These are phyloP conservation scores for Begonia peltatifolia DNA, from an alignment of 306 rosid genomes.

Conservation along the genomic window DNA sequence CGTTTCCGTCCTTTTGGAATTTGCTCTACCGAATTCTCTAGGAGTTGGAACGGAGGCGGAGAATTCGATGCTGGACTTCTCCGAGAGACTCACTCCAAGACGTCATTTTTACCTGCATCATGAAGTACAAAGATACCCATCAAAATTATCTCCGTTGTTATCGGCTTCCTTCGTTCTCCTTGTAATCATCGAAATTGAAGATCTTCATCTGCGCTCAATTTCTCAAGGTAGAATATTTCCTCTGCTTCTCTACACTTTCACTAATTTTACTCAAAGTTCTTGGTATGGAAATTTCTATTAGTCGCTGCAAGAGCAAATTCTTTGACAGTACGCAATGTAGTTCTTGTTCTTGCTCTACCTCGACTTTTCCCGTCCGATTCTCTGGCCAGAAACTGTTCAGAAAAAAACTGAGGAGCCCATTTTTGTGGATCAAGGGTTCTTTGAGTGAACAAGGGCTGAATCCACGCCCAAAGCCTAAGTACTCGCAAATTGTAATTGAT, in stretches of 20 bases:
- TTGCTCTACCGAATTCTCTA: not conserved
- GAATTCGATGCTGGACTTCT: slow-evolving; percentile 22
- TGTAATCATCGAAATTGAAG: slow-evolving; percentile 3
- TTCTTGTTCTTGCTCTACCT: slow-evolving; percentile 2
- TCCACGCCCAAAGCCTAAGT: slow-evolving; percentile 33
- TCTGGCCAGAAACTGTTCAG: slow-evolving; percentile 10
- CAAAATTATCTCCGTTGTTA: not conserved
- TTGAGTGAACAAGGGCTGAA: slow-evolving; percentile 34
- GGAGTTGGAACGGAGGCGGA: slow-evolving; percentile 18
- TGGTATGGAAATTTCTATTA: slow-evolving; percentile 48
- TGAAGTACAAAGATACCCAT: not conserved
- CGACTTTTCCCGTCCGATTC: slow-evolving; percentile 14
- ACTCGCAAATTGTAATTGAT: slow-evolving; percentile 17
- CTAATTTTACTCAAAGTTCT: slow-evolving; percentile 1
- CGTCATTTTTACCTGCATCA: not conserved
- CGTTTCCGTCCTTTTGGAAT: too few species aligned
- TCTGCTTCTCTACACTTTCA: slow-evolving; percentile 2
- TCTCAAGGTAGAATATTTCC: slow-evolving; percentile 6
- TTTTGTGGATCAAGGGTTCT: slow-evolving; percentile 27
- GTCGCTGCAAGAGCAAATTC: slow-evolving; percentile 19
- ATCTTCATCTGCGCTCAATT: slow-evolving; percentile 1
- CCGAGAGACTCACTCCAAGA: not conserved
- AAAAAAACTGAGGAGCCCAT: slow-evolving; percentile 19
- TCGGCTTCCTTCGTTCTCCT: slow-evolving; percentile 1
- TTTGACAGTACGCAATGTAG: slow-evolving; percentile 16